Conservation (phyloP, 2,329 filamentous ascomycete genomes). For the Mariannaea sp. region DNA sequence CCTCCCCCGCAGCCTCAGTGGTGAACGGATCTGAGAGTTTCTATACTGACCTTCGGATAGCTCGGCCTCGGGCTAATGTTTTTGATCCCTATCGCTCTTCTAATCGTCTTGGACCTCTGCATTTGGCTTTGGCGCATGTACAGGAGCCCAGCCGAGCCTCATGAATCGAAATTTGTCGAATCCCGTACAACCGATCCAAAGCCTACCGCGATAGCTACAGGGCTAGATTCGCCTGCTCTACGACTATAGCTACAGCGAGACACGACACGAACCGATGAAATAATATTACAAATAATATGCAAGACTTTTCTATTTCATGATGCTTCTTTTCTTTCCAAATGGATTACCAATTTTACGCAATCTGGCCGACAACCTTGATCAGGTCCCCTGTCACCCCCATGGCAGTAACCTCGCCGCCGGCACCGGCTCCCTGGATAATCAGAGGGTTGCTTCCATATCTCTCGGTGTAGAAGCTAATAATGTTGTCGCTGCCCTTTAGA, state of each 20-base stretch:
- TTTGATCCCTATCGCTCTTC: conserved; percentile 51
- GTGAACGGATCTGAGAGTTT: conserved; percentile 10
- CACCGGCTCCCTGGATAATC: conserved; percentile 92
- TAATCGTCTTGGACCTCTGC: conserved; percentile 56
- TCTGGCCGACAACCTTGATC: conserved; percentile 80
- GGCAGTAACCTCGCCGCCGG: conserved; percentile 92
- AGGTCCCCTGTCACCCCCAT: conserved; percentile 97
- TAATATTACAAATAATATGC: conserved; percentile 4
- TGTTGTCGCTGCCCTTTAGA: conserved; percentile 97
- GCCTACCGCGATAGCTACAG: conserved; percentile 32
- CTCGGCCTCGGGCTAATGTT: conserved; percentile 52
- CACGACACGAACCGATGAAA: conserved; percentile 9
- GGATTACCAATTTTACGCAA: conserved; percentile 50
- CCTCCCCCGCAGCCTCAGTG: background rate
- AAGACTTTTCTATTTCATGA: conserved; percentile 9
- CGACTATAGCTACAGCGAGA: conserved; percentile 22
- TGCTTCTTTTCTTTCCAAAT: conserved; percentile 28
- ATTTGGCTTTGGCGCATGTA: conserved; percentile 57
- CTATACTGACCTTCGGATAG: conserved; percentile 38
- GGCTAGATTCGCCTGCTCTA: conserved; percentile 30
- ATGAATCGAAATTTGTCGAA: conserved; percentile 23
- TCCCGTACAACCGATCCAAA: conserved; percentile 26
- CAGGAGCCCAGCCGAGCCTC: conserved; percentile 17
- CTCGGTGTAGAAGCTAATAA: conserved; percentile 98
- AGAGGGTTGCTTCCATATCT: conserved; percentile 89